A percentile compares a stretch with the other conserved stretches of the same genome.
phyloP scores from a whole-genome alignment of 2,329 filamentous ascomycete species.

The Ophiostoma sp. region DNA sequence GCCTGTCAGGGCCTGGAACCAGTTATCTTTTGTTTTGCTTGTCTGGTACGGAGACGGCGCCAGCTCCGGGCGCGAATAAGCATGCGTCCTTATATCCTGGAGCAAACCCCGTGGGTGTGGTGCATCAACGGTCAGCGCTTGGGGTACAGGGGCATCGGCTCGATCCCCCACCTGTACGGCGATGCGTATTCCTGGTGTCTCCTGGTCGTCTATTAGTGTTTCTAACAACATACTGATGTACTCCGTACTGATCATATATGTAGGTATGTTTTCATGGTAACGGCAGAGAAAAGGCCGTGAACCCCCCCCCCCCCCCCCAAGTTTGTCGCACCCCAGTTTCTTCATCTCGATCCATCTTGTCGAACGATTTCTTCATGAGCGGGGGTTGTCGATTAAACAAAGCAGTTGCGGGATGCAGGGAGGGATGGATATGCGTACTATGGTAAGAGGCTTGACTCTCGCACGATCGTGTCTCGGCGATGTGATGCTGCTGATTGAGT shows the following conservation, averaged over 20 bases:
- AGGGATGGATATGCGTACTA: not conserved
- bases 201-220: no score
- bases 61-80: conserved; percentile 1
- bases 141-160: not conserved
- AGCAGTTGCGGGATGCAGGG: not conserved
- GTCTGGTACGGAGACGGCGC: not conserved
- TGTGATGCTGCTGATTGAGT: not conserved
- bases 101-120: not conserved
- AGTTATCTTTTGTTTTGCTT: not conserved
- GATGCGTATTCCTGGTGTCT: not conserved
- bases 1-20: not conserved
- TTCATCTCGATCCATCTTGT: not conserved
- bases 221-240: no score
- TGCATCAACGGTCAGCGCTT: not conserved
- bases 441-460: not conserved
- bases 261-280: not conserved
- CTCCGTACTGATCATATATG: not conserved
- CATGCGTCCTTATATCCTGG: not conserved
- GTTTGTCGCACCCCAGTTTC: not conserved
- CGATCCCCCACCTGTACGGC: not conserved
- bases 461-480: not conserved
- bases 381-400: not conserved
- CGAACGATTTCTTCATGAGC: not conserved
- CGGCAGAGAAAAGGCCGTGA: not conserved
- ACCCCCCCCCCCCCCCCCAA: no score